These are phyloP conservation scores for Graphilbum ipis-grandicollis DNA, from an alignment of 2,329 filamentous ascomycete species.

Conservation along the genomic window DNA sequence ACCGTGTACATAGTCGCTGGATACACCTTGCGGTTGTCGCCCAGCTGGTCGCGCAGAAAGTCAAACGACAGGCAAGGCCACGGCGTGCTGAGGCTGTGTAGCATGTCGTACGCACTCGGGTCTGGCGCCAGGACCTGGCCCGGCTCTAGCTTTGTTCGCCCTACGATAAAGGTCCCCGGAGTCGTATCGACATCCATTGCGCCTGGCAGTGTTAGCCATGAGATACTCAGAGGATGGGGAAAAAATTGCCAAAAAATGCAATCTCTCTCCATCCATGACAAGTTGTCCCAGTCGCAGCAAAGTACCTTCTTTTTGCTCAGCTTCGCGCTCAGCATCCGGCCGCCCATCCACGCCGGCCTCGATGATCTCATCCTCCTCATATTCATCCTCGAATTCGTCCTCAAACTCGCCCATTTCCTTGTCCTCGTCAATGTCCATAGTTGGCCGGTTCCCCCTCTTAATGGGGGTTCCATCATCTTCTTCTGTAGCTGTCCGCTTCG, in stretches of 20 bases:
- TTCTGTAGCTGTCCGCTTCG: conserved; percentile 8
- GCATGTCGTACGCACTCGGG: conserved; percentile 90
- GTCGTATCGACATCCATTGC: conserved; percentile 70
- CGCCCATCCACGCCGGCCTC: conserved; percentile 88
- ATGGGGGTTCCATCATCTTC: conserved; percentile 20
- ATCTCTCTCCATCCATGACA: conserved; percentile 16
- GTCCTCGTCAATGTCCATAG: conserved; percentile 48
- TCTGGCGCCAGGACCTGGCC: conserved; percentile 87
- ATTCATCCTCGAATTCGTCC: conserved; percentile 87
- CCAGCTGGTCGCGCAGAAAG: conserved; percentile 69
- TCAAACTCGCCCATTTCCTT: conserved; percentile 66
- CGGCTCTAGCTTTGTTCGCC: conserved; percentile 75
- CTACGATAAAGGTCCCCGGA: conserved; percentile 87
- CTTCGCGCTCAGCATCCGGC: conserved; percentile 82
- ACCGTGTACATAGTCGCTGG: conserved; percentile 92
- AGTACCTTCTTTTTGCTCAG: conserved; percentile 64
- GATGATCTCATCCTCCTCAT: conserved; percentile 73
- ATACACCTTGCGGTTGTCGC: conserved; percentile 81
- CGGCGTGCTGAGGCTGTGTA: conserved; percentile 81
- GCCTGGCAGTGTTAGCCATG: conserved; percentile 15
- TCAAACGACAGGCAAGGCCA: conserved; percentile 98
- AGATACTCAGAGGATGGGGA: no score
- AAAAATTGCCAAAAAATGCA: no score
- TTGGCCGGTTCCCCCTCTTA: conserved; percentile 44
- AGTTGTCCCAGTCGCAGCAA: no score